Conservation (phyloP, 1,139 yeast genomes). For the Scheffersomyces cryptocercus region DNA sequence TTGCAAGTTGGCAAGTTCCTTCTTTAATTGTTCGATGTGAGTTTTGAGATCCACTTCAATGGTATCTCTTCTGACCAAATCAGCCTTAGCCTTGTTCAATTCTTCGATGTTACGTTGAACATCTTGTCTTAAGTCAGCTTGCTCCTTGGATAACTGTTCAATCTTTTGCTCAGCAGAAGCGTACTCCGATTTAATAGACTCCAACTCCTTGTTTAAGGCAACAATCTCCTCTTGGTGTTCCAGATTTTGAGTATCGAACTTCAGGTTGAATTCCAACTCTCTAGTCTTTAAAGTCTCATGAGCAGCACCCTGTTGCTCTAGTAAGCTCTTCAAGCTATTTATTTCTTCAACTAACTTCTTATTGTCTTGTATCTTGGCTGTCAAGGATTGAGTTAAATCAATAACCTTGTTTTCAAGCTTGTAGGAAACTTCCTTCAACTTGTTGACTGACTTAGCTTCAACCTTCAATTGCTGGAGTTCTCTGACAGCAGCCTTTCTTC, state of each 20-base stretch:
- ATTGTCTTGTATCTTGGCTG: constrained; percentile 78
- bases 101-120: constrained; percentile 63
- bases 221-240: constrained; percentile 54
- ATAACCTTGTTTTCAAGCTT: constrained; percentile 94
- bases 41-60: constrained; percentile 70
- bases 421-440: constrained; percentile 87
- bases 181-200: constrained; percentile 57
- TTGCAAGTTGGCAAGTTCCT: constrained; percentile 58
- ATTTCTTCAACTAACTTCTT: constrained; percentile 68
- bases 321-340: constrained; percentile 51
- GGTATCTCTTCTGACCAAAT: constrained; percentile 62
- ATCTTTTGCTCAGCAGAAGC: constrained; percentile 63
- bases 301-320: constrained; percentile 59
- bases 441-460: constrained; percentile 90
- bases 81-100: constrained; percentile 61
- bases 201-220: constrained; percentile 58
- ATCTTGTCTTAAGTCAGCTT: constrained; percentile 62
- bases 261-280: constrained; percentile 55
- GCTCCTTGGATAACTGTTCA: constrained; percentile 64
- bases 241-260: constrained; percentile 43
- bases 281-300: constrained; percentile 58
- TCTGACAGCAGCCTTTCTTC: constrained; percentile 72
- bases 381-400: constrained; percentile 83
- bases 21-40: constrained; percentile 68
- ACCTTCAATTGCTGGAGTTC: constrained; percentile 65